Evolutionary conservation across 257 asterid species (phyloP).

Genomic region (Primulina eburnea): DNA sequence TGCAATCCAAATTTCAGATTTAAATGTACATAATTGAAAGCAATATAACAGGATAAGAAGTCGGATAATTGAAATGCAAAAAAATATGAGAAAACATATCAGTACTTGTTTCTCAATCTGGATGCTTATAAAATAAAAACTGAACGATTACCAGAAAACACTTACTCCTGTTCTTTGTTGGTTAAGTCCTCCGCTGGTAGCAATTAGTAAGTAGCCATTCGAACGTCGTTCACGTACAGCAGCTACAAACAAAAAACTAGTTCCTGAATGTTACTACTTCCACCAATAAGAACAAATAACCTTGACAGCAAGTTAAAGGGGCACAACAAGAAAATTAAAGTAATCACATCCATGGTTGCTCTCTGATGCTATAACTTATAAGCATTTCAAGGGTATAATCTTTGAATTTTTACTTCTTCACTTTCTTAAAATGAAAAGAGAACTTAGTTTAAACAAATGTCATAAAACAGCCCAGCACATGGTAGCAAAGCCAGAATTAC

Average conservation of each 20-base stretch:
- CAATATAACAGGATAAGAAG: conserved; percentile 28
- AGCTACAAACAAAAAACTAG: conserved; percentile 48
- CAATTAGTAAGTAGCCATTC: conserved; percentile 94
- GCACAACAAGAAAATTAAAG: conserved; percentile 10
- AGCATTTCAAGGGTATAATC: not conserved
- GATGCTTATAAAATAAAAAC: conserved; percentile 12
- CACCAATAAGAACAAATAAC: conserved; percentile 15
- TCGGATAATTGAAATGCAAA: conserved; percentile 15
- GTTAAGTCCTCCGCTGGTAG: conserved; percentile 80
- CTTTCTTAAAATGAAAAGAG: conserved; percentile 19
- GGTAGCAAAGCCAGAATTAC: conserved; percentile 11
- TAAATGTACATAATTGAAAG: conserved; percentile 19
- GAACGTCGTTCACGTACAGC: conserved; percentile 70
- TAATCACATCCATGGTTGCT: conserved; percentile 5
- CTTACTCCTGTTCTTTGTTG: conserved; percentile 53
- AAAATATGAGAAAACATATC: conserved; percentile 9
- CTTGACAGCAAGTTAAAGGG: conserved; percentile 19
- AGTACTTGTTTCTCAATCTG: conserved; percentile 15
- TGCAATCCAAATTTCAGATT: conserved; percentile 22
- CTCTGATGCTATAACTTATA: conserved; percentile 15
- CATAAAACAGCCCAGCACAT: conserved; percentile 4
- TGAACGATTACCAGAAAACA: conserved; percentile 27
- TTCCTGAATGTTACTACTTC: conserved; percentile 17
- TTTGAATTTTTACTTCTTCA: not conserved
- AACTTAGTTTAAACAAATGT: conserved; percentile 12